A percentile compares a stretch with the other conserved stretches of the same genome.
Conservation (phyloP, 257 asterid species). For the Penstemon davidsonii region DNA sequence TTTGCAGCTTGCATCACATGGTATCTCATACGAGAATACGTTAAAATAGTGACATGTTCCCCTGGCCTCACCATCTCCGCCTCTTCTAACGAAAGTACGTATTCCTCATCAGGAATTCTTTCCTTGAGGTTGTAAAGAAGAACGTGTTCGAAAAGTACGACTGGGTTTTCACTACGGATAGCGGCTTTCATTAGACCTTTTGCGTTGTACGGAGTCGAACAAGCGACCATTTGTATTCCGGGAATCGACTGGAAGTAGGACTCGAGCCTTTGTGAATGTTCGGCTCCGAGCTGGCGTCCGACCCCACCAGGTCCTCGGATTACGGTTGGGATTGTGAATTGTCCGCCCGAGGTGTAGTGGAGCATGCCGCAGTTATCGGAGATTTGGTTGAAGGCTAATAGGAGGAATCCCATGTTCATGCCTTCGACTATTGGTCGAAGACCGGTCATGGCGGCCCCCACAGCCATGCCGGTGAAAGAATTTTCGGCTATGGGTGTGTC, state of each 20-base stretch:
- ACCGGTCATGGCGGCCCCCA: conserved; percentile 89
- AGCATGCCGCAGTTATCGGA: conserved; percentile 95
- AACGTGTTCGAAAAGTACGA: conserved; percentile 55
- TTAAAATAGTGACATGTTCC: conserved; percentile 46
- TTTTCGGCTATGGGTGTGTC: conserved; percentile 90
- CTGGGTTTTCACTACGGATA: conserved; percentile 59
- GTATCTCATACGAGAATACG: conserved; percentile 62
- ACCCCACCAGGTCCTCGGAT: conserved; percentile 94
- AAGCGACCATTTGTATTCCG: conserved; percentile 57
- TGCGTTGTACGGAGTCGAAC: conserved; percentile 59
- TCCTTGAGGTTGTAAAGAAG: conserved; percentile 59
- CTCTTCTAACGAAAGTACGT: conserved; percentile 50
- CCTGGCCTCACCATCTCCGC: conserved; percentile 70
- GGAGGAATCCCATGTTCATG: conserved; percentile 94
- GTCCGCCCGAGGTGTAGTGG: conserved; percentile 89
- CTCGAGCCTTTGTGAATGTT: conserved; percentile 60
- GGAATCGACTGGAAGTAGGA: conserved; percentile 62
- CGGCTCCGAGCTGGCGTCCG: conserved; percentile 65
- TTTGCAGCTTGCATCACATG: conserved; percentile 66
- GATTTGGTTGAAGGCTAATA: conserved; percentile 78
- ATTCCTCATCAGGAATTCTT: conserved; percentile 59
- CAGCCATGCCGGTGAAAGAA: conserved; percentile 87
- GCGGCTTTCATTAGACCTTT: conserved; percentile 65
- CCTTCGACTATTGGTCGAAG: conserved; percentile 81
- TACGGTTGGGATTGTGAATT: conserved; percentile 74